These are phyloP conservation scores for Penicillium coprophilum DNA, from an alignment of 495 filamentous ascomycete species.

Conservation along the genomic window DNA sequence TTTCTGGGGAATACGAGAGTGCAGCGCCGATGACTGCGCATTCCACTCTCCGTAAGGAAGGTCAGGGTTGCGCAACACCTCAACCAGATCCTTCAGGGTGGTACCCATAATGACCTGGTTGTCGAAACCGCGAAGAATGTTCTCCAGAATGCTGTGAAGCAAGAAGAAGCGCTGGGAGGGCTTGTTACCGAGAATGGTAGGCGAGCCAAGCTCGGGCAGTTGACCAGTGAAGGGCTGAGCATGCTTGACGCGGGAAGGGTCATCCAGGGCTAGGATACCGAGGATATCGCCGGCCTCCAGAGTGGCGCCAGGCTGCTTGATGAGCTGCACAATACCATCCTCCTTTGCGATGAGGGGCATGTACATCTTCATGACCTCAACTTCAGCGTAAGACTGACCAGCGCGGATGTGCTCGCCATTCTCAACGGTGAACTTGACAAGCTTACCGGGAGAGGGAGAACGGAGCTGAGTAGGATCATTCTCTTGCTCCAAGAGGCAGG, in stretches of 20 bases:
- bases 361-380: conserved; percentile 99
- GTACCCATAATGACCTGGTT: conserved; percentile 94
- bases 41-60: conserved; percentile 97
- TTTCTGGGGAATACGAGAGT: conserved; percentile 93
- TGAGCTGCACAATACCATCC: conserved; percentile 94
- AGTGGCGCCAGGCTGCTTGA: conserved; percentile 98
- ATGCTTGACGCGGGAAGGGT: conserved; percentile 94
- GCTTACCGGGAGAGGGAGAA: conserved; percentile 92
- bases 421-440: conserved; percentile 97
- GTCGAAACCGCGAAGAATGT: conserved; percentile 92
- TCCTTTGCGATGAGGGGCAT: conserved; percentile 98
- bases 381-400: conserved; percentile 92
- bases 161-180: conserved; percentile 83
- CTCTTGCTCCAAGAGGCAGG: conserved; percentile 96
- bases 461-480: conserved; percentile 98
- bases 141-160: conserved; percentile 72
- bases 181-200: conserved; percentile 86
- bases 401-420: conserved; percentile 93
- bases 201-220: conserved; percentile 82
- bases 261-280: conserved; percentile 94
- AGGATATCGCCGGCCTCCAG: conserved; percentile 97
- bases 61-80: conserved; percentile 84
- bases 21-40: conserved; percentile 90
- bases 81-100: conserved; percentile 84
- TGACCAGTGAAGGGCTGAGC: conserved; percentile 94